Conservation (phyloP, 495 filamentous ascomycete species). For the Annulohypoxylon bovei region DNA sequence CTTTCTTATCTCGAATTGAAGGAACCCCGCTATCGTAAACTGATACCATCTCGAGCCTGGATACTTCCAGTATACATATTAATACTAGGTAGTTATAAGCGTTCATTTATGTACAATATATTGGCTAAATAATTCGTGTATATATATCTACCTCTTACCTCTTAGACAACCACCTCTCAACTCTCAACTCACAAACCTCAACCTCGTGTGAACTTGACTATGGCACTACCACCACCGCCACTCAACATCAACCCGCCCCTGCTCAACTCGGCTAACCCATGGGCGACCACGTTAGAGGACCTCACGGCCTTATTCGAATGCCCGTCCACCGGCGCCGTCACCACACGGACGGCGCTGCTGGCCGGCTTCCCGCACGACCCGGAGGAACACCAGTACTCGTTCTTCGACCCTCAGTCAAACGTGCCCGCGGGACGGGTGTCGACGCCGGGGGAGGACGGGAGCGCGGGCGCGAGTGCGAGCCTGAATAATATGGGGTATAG, state of each 20-base stretch:
- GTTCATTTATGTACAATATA: background rate
- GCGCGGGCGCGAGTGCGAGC: conserved; percentile 57
- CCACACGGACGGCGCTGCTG: conserved; percentile 70
- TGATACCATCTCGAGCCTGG: background rate
- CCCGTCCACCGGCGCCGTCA: conserved; percentile 72
- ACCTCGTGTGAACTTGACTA: background rate
- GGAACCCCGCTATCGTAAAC: conserved; percentile 13
- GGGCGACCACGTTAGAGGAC: conserved; percentile 70
- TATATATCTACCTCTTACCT: background rate
- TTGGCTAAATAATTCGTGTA: background rate
- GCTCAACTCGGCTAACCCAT: conserved; percentile 75
- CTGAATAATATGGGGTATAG: conserved; percentile 78
- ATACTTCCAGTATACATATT: background rate
- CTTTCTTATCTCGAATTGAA: conserved; percentile 12
- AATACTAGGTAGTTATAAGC: background rate
- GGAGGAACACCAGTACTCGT: conserved; percentile 69
- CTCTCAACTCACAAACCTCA: background rate
- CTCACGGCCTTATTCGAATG: conserved; percentile 65
- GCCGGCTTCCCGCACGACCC: conserved; percentile 68
- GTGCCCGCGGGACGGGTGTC: background rate
- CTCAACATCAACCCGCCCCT: conserved; percentile 69
- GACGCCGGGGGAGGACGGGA: conserved; percentile 4
- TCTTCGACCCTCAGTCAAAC: conserved; percentile 67
- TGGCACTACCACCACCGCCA: conserved; percentile 37
- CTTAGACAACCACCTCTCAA: no score